Base-by-base conservation (phyloP, 108 stramenopile genomes). In the Cyclotella atomus region DNA sequence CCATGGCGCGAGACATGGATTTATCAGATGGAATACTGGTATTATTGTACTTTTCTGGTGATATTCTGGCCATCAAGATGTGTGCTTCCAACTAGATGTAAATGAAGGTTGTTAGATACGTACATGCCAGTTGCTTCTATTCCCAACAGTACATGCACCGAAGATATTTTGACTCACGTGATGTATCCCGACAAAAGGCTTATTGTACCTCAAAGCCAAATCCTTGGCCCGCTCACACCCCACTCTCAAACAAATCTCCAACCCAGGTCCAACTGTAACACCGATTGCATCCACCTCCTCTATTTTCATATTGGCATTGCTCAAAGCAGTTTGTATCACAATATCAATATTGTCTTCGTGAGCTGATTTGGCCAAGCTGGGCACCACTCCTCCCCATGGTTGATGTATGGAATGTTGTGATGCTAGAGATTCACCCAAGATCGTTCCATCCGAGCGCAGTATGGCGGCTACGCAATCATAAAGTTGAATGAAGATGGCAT, bases 191-290 rank as follows among this genome's bases (percentile, higher is more conserved):
- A 98, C 94, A 83, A 99, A 99, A 10, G 98, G 98, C 64, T 91
- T 95, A 35, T 73, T 66, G 67, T 92, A 69, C 76, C 80, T 67
- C 23, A 71, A 70, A 2, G 97, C 96, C 59, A 98, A 83, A 15
- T 87, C 85, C 45, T 85, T 80, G 4, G 96, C 98, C 61, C 77
- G 89, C 54, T 92, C 84, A 49, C 87, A 85, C 3, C 98, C 98
- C 27, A 99, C 96, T 21, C 98, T 88, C 33, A 99, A 85, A 79
- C 98, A 99, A 59, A 99, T 94, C 70, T 98, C 98, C 64, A 99
- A 82, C 0, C 98, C 98, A 5, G 98, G 98, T 5, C 98, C 98
- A 15, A 97, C 96, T n/a, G 98, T 99, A 9, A 94, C 97, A n/a
- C 96, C 97, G 59, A 99, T 87, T 19, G 94, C 97, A 85, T 97